Evolutionary conservation across 2,329 filamentous ascomycete genomes (phyloP).

Genomic region (Ophiostoma piceae): DNA sequence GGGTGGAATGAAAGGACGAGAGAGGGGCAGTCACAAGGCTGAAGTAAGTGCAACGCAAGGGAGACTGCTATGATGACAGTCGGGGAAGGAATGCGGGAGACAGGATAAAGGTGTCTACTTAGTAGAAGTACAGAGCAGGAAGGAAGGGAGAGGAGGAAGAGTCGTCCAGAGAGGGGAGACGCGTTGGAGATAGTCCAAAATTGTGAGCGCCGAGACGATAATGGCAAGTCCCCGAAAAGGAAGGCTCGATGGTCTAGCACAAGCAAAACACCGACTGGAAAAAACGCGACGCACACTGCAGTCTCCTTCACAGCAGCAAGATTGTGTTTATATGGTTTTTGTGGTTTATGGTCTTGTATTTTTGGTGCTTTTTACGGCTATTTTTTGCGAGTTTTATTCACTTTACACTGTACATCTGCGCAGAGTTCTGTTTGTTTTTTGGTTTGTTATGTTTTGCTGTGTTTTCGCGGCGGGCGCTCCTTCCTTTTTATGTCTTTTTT

Average conservation of each 20-base stretch:
- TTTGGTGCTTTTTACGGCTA: conserved; percentile 7
- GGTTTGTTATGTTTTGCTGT: conserved; percentile 5
- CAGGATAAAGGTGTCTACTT: too few species aligned
- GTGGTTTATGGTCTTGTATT: neutral
- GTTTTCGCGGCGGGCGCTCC: neutral
- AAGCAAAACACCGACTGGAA: neutral
- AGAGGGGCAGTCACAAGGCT: conserved; percentile 18
- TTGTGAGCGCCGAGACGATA: neutral
- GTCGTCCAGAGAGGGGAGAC: neutral
- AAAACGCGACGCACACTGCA: neutral
- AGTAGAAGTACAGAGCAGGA: neutral
- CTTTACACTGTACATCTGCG: neutral
- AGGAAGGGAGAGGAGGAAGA: neutral
- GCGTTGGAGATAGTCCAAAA: neutral
- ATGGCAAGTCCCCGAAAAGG: conserved; percentile 3
- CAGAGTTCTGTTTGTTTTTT: neutral
- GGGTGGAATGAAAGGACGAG: neutral
- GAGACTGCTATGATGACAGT: neutral
- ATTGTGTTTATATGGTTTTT: neutral
- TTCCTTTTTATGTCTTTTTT: conserved; percentile 5
- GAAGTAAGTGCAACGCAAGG: conserved; percentile 6
- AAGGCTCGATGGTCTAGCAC: conserved; percentile 1
- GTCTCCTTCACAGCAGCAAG: neutral
- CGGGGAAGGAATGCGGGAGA: neutral
- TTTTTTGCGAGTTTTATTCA: neutral